These are phyloP conservation scores for Myriosclerotinia scirpicola DNA, from an alignment of 2,329 filamentous ascomycete genomes.

Conservation along the genomic window DNA sequence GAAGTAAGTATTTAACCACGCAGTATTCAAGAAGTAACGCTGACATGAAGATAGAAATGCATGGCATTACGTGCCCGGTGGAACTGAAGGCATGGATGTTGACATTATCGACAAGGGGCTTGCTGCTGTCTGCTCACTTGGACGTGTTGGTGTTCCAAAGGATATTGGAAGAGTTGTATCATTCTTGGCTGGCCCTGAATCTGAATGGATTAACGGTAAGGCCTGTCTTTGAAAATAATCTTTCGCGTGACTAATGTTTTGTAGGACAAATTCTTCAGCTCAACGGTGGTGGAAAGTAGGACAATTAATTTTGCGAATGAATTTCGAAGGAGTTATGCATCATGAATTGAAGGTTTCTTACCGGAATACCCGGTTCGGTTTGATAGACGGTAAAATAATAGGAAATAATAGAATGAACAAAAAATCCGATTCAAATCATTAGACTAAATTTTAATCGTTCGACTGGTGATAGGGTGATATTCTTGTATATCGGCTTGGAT, in stretches of 20 bases:
- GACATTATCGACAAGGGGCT: conserved; percentile 56
- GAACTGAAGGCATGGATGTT: conserved; percentile 51
- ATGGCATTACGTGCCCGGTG: conserved; percentile 59
- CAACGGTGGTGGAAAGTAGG: conserved; percentile 25
- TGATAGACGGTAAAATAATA: background rate
- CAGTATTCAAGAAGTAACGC: background rate
- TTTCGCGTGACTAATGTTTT: background rate
- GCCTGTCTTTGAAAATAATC: background rate
- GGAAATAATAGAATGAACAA: background rate
- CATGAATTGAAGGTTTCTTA: conserved; percentile 3
- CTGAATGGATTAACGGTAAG: conserved; percentile 44
- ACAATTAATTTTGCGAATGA: background rate
- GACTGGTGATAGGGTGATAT: background rate
- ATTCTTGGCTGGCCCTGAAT: conserved; percentile 56
- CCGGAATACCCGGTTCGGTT: background rate
- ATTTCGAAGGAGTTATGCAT: background rate
- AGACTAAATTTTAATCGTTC: background rate
- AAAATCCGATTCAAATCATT: background rate
- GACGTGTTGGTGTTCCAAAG: conserved; percentile 64
- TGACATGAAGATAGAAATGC: conserved; percentile 46
- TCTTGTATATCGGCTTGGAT: too few species aligned
- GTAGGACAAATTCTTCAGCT: conserved; percentile 25
- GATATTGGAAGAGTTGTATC: conserved; percentile 66
- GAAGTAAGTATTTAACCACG: conserved; percentile 34
- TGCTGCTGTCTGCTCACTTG: conserved; percentile 60